Base-by-base conservation (phyloP, 1,284 basidiomycete genomes). In the Bjerkandera adusta region DNA sequence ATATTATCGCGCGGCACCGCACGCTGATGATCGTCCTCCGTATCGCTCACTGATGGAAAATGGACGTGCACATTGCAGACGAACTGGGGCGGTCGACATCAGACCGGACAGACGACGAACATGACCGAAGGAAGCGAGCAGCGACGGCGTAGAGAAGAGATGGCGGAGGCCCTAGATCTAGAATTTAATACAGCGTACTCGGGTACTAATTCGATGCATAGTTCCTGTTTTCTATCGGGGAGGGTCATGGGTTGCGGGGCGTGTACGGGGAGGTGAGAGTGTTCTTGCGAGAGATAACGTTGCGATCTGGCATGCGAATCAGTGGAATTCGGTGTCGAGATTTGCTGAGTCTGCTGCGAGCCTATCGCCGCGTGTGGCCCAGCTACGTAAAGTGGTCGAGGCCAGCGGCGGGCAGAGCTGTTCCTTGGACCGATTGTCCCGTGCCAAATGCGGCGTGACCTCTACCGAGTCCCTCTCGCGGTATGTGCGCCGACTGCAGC, bases 41-140 rank as follows among this genome's bases (percentile, higher is more conserved):
- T 6, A 21, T 25, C 41, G 46, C 27, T 25, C 52, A 54, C 36
- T 50, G 48, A 30, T 41, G 39, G 13, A n/a, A n/a, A n/a, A n/a
- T n/a, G n/a, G n/a, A n/a, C n/a, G 8, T 26, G 36, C 36, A 4
- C 15, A 34, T 30, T 33, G 39, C 49, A 56, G 52, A 41, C 33
- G 38, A 53, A 52, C 35, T 49, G 52, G 42, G 48, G 35, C 43
- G 55, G 52, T 50, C 48, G 36, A 36, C 47, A 34, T n/a, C 45
- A 36, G 39, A 47, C n/a, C 40, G 42, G 40, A 36, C 45, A 41
- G 46, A 52, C 39, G 56, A 54, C 48, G 56, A 59, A 27, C 52
- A 50, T 35, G 57, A 58, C 18, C 57, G 54, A 40, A 57, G 51
- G 52, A 59, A 59, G 54, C 51, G 42, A 54, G 54, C 50, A n/a